Conservation (phyloP, 257 asterid genomes). For the Solanum gandarillasii region DNA sequence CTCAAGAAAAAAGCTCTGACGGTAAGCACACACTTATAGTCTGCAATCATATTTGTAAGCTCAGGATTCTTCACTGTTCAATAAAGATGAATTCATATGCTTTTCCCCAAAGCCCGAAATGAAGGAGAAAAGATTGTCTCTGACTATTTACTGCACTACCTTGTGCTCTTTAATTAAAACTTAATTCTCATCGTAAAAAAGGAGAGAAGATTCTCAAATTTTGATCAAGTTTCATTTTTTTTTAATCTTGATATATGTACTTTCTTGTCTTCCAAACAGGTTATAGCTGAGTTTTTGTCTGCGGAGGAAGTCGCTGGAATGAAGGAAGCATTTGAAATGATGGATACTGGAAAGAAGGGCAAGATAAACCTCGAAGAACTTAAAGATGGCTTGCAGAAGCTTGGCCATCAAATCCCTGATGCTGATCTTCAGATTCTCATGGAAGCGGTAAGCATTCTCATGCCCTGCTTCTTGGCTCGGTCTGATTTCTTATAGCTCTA, state of each 20-base stretch:
- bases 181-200: background rate
- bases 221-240: background rate
- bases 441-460: slow-evolving; percentile 42
- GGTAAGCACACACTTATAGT: slow-evolving; percentile 17
- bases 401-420: slow-evolving; percentile 49
- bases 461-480: background rate
- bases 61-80: background rate
- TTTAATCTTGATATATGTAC: background rate
- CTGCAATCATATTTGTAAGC: background rate
- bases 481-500: background rate
- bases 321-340: slow-evolving; percentile 41
- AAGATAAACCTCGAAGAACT: slow-evolving; percentile 36
- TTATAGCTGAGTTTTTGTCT: slow-evolving; percentile 58
- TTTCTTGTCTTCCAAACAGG: slow-evolving; percentile 19
- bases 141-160: background rate
- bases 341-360: slow-evolving; percentile 45
- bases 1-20: slow-evolving; percentile 56
- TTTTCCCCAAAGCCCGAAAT: background rate
- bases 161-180: background rate
- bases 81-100: background rate
- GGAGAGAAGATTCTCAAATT: background rate
- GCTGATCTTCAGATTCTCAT: slow-evolving; percentile 46
- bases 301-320: slow-evolving; percentile 66
- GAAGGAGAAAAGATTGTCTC: background rate
- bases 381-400: slow-evolving; percentile 40